Conservation (phyloP, 2,329 filamentous ascomycete species). For the Tolypocladium capitatum region DNA sequence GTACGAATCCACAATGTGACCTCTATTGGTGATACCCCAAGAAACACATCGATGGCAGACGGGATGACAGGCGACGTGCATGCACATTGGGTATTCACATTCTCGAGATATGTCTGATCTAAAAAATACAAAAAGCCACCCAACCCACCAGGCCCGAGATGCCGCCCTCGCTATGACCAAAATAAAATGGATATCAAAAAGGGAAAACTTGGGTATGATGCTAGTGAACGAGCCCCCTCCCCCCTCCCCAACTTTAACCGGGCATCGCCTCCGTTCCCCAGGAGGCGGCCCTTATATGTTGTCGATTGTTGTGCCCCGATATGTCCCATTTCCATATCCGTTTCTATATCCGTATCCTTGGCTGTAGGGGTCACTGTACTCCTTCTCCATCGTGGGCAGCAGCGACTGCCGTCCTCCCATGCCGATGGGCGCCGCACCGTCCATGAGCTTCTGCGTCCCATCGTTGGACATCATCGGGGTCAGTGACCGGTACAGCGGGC, state of each 20-base stretch:
- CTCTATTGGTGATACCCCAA: not conserved
- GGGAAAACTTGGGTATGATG: not conserved
- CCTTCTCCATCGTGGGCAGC: not conserved
- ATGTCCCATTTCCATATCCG: conserved; percentile 9
- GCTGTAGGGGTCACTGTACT: conserved; percentile 5
- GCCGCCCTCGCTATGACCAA: not conserved
- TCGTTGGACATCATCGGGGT: conserved; percentile 22
- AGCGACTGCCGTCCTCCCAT: conserved; percentile 9
- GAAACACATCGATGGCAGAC: not conserved
- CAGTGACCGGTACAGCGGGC: conserved; percentile 21
- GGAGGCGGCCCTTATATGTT: not conserved
- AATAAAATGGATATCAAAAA: not conserved
- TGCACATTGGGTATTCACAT: not conserved
- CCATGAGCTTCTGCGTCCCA: conserved; percentile 24
- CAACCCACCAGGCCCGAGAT: not conserved
- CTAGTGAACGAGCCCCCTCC: not conserved
- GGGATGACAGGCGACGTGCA: not conserved
- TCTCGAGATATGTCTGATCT: not conserved
- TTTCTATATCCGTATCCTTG: conserved; percentile 7
- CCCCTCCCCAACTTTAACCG: not conserved
- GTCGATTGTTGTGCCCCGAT: conserved; percentile 1
- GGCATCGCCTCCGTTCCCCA: not conserved
- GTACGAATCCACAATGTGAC: not conserved
- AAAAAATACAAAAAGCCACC: not conserved
- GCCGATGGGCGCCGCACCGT: conserved; percentile 26